Base-by-base conservation (phyloP, 2,329 filamentous ascomycete species). In the Hysterium pulicare region DNA sequence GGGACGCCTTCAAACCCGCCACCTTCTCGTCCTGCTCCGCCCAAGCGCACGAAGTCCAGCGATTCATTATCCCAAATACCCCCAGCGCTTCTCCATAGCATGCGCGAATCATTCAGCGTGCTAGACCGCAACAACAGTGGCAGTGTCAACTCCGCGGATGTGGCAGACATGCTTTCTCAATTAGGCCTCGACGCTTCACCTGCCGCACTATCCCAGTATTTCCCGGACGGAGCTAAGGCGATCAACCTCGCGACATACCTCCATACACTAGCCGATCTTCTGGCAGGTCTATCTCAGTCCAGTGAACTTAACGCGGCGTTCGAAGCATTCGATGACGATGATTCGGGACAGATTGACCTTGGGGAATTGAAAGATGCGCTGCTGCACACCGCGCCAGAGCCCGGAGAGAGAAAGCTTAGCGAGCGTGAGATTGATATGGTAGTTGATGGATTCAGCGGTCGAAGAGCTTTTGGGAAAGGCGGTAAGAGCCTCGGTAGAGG, bases 241-340 rank as follows among this genome's bases (percentile, higher is more conserved):
- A 84, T 96, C 55, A 86, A 87, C 35, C 81, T 98, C 31, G 87
- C 90, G 0, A 81, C 83, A 3, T 98, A 95, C 62, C 77, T 98
- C 17, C 91, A 89, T 60, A 84, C 83, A 1, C 74, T 98, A 2
- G 87, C 90, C 1, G 79, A 81, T 8, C 78, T 87, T 2, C 74
- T 97, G 3, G 80, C 82, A 1, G 78, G 83, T 0, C 74, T 97
- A 15, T 94, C 88, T 1, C 83, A 87, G 0, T 80, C 82, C 17
- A 78, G 82, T 13, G 93, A 98, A 62, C 77, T 98, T 8, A 73
- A 89, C 16, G 91, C 90, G 1, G 93, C 93, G 0, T 91, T 98
- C 54, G 89, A 89, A 2, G 93, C 93, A 0, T 97, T 97, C 62
- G 93, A 98, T 60, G 87, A 95, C 48, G 90, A 95, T 49, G 93